Evolutionary conservation across 2,329 filamentous ascomycete genomes (phyloP).

Genomic region (Colletotrichum cordylinicola): DNA sequence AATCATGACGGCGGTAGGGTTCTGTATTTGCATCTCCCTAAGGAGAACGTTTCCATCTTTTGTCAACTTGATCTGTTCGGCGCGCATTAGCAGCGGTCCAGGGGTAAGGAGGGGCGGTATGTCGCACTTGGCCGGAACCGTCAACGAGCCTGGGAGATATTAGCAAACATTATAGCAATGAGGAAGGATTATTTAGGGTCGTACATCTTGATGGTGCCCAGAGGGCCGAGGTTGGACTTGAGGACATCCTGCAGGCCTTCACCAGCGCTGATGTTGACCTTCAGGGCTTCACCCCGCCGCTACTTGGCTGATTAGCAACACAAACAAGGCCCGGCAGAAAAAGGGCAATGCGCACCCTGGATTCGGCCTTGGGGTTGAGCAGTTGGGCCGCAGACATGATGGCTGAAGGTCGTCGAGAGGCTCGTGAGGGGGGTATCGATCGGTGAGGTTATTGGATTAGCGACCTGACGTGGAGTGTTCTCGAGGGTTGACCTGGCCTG

Average conservation of each 20-base stretch:
- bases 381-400: conserved; percentile 96
- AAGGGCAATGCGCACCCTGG: conserved; percentile 70
- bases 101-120: conserved; percentile 14
- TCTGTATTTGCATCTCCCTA: conserved; percentile 92
- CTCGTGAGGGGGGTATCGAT: conserved; percentile 18
- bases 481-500: conserved; percentile 21
- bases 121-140: conserved; percentile 69
- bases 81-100: conserved; percentile 10
- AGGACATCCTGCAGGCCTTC: conserved; percentile 94
- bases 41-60: conserved; percentile 94
- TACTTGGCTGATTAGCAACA: conserved; percentile 51
- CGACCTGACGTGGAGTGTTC: conserved; percentile 22
- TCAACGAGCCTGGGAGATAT: conserved; percentile 65
- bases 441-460: conserved; percentile 18
- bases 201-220: conserved; percentile 96
- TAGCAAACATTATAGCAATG: conserved; percentile 25
- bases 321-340: conserved; percentile 34
- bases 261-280: conserved; percentile 95
- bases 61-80: conserved; percentile 87
- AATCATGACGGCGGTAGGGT: conserved; percentile 92
- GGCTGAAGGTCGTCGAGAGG: conserved; percentile 19
- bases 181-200: not conserved
- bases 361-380: conserved; percentile 98
- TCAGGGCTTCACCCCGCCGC: conserved; percentile 95
- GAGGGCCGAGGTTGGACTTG: conserved; percentile 92